A percentile compares a stretch with the other conserved stretches of the same genome.
phyloP scores from a whole-genome alignment of 2,329 filamentous ascomycete species.

The Alternaria conjuncta region DNA sequence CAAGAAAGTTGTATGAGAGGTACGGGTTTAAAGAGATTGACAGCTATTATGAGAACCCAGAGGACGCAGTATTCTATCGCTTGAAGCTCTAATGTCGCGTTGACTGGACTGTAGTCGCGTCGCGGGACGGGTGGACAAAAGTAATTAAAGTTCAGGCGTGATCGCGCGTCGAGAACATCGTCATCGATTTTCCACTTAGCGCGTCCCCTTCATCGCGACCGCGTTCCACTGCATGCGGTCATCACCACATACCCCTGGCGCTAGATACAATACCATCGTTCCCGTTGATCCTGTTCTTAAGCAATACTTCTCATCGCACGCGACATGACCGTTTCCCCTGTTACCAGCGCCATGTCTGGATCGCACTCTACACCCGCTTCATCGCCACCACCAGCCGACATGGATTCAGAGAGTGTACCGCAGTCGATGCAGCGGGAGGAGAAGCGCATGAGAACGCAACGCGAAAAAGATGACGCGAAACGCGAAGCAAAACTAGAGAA shows the following conservation, averaged over 20 bases:
- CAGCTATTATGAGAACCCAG: conserved; percentile 63
- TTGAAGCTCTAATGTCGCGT: conserved; percentile 30
- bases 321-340: conserved; percentile 35
- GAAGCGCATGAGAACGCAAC: conserved; percentile 51
- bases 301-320: background rate
- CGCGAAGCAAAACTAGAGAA: conserved; percentile 53
- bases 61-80: conserved; percentile 61
- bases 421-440: conserved; percentile 55
- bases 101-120: background rate
- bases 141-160: conserved; percentile 25
- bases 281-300: background rate
- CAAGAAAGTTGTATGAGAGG: conserved; percentile 57
- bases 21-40: conserved; percentile 60
- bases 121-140: conserved; percentile 6
- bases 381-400: conserved; percentile 39
- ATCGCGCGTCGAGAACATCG: conserved; percentile 38
- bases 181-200: conserved; percentile 28
- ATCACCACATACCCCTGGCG: conserved; percentile 17
- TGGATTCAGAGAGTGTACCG: conserved; percentile 41
- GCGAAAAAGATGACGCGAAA: conserved; percentile 54
- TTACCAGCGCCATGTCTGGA: conserved; percentile 24
- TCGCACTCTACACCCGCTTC: conserved; percentile 43
- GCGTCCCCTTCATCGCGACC: conserved; percentile 27
- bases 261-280: background rate
- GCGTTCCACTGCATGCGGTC: conserved; percentile 9